Conservation (phyloP, 2,329 filamentous ascomycete genomes). For the Blastomyces parvus region DNA sequence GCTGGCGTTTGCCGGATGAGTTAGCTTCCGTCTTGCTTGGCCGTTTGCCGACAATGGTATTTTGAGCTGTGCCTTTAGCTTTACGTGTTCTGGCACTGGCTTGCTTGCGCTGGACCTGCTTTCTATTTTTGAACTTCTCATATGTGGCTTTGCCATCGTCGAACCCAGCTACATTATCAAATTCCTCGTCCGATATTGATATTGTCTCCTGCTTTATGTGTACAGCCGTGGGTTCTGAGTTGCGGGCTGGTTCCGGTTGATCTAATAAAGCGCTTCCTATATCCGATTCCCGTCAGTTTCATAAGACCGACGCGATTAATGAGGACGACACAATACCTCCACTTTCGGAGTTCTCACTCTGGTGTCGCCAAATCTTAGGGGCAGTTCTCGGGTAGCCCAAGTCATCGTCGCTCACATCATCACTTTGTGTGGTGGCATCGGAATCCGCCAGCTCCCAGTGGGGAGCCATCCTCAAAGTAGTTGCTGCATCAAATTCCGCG, state of each 20-base stretch:
- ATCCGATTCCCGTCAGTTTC: neutral
- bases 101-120: constrained; percentile 45
- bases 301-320: neutral
- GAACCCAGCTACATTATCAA: constrained; percentile 26
- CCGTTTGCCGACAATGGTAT: constrained; percentile 30
- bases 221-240: constrained; percentile 10
- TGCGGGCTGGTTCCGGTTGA: neutral
- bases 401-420: constrained; percentile 32
- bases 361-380: neutral
- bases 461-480: constrained; percentile 18
- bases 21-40: constrained; percentile 23
- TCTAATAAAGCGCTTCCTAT: neutral
- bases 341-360: neutral
- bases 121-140: constrained; percentile 54
- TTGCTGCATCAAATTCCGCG: neutral
- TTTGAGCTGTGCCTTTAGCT: constrained; percentile 36
- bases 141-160: constrained; percentile 43
- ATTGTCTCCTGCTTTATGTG: constrained; percentile 11
- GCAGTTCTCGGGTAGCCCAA: constrained; percentile 27
- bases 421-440: constrained; percentile 23
- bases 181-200: constrained; percentile 20
- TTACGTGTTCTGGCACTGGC: constrained; percentile 40
- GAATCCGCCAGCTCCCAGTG: constrained; percentile 20
- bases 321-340: neutral
- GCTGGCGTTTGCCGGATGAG: constrained; percentile 20